Evolutionary conservation across 192 early-diverging fungal genomes (phyloP), one percentile per base, ranked within the genome.

Genomic region (Chytriomyces sp.): DNA sequence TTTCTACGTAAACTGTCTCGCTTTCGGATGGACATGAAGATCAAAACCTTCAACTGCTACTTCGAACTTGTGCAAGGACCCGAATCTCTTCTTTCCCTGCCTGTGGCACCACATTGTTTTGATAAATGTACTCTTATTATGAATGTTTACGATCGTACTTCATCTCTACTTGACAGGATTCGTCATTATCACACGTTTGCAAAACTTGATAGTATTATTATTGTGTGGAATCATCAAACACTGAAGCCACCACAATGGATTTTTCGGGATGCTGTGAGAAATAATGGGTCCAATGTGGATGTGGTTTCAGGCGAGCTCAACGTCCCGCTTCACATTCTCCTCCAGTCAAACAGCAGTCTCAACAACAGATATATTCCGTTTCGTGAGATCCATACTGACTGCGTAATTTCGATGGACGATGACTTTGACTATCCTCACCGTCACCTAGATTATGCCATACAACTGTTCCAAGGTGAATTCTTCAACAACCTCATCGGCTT

Each of bases 351-450:
- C 52, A 73, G 55, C 57, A 68, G 63, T 41, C 28, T 78, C 52
- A 78, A 74, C 74, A 78, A 78, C 59, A 26, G 77, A 17, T 78
- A 59, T 64, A 38, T 78, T 41, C 77, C 77, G 14, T 72, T 73
- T 37, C 19, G 17, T 14, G 73, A 78, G 41, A 78, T 78, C 32
- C 38, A 39, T 39, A 75, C 77, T 2, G 77, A 78, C 52, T 78
- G 77, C 57, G 52, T 78, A 53, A 59, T 78, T 34, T 57, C 59
- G 28, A 78, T 78, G 77, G 77, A 78, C 59, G 77, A 78, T 44
- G 77, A 78, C 57, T 78, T 76, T 67, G 73, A 78, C 61, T 70
- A 72, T 28, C 77, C 74, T 17, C 77, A 78, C 40, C 30, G 28
- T 38, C 77, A 78, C 28, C 30, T 78, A 52, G 41, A 22, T 4